phyloP scores from a whole-genome alignment of 768 basidiomycete genomes.

The Cystobasidium onofrii region DNA sequence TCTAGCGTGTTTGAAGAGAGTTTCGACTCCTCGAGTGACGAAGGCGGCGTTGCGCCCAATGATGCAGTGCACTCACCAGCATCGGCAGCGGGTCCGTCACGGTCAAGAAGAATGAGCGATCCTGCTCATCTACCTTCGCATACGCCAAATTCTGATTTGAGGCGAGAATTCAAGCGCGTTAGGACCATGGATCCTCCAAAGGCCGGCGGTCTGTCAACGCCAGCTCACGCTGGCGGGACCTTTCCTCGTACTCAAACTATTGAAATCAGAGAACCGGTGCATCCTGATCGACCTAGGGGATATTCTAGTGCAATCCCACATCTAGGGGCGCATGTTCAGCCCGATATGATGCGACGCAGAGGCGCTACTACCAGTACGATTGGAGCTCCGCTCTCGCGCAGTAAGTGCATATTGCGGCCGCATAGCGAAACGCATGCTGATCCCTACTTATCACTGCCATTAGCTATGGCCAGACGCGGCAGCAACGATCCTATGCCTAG shows the following conservation, averaged over 20 bases:
- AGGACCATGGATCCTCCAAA: slow-evolving; percentile 18
- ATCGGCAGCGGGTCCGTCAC: not conserved
- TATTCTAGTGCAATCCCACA: slow-evolving; percentile 21
- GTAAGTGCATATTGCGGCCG: not conserved
- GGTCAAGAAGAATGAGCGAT: slow-evolving; percentile 10
- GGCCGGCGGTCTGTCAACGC: not conserved
- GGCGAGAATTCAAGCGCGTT: slow-evolving; percentile 22
- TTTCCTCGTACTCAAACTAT: slow-evolving; percentile 29
- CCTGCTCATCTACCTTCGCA: slow-evolving; percentile 2
- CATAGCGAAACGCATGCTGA: not conserved
- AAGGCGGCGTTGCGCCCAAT: not conserved
- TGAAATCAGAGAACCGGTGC: slow-evolving; percentile 21
- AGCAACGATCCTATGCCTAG: slow-evolving; percentile 16
- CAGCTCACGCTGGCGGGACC: not conserved
- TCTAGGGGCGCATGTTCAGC: not conserved
- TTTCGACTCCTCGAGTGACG: not conserved
- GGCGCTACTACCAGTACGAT: not conserved
- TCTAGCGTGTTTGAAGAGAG: slow-evolving; percentile 2
- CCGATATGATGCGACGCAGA: not conserved
- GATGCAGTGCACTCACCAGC: not conserved
- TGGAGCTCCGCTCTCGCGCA: slow-evolving; percentile 3
- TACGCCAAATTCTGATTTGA: not conserved
- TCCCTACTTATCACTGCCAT: not conserved
- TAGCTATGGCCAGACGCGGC: not conserved
- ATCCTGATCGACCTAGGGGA: not conserved